A percentile compares a stretch with the other conserved stretches of the same genome.
phyloP scores from a whole-genome alignment of 2,329 filamentous ascomycete genomes.

The Penicillium sp. region DNA sequence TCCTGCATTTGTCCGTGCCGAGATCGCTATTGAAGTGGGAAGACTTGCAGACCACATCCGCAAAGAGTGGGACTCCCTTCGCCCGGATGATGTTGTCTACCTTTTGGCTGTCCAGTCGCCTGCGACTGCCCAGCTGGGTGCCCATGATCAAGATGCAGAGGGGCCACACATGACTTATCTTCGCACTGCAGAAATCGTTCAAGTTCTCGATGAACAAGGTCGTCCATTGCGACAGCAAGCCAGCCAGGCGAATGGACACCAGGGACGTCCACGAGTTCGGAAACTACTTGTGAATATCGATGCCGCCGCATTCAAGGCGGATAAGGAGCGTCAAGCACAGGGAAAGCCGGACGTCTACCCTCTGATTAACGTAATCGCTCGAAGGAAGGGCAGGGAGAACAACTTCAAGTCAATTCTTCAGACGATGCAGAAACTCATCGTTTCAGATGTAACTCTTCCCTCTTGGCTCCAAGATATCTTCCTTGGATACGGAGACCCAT shows the following conservation, averaged over 20 bases:
- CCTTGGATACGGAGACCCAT: slow-evolving; percentile 90
- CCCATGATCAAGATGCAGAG: slow-evolving; percentile 37
- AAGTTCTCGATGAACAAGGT: slow-evolving; percentile 80
- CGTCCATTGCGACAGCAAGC: slow-evolving; percentile 59
- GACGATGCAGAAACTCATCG: slow-evolving; percentile 77
- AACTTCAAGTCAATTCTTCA: slow-evolving; percentile 94
- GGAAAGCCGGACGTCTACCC: slow-evolving; percentile 78
- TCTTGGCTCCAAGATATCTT: slow-evolving; percentile 96
- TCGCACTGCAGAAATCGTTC: slow-evolving; percentile 77
- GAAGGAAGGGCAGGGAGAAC: slow-evolving; percentile 82
- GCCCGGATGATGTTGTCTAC: slow-evolving; percentile 84
- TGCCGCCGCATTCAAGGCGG: slow-evolving; percentile 67
- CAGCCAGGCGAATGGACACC: slow-evolving; percentile 57
- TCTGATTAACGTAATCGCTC: slow-evolving; percentile 76
- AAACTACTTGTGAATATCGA: slow-evolving; percentile 79
- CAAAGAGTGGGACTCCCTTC: slow-evolving; percentile 83
- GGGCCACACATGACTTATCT: slow-evolving; percentile 64
- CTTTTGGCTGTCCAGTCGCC: slow-evolving; percentile 68
- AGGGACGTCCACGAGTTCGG: slow-evolving; percentile 54
- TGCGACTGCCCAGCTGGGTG: slow-evolving; percentile 19
- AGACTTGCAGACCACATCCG: slow-evolving; percentile 70
- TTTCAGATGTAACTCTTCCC: slow-evolving; percentile 80
- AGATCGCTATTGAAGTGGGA: slow-evolving; percentile 78
- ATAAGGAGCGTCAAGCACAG: slow-evolving; percentile 60
- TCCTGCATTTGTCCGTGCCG: slow-evolving; percentile 79